Conservation (phyloP, 208 protist genomes). For the Trypanosoma avium region DNA sequence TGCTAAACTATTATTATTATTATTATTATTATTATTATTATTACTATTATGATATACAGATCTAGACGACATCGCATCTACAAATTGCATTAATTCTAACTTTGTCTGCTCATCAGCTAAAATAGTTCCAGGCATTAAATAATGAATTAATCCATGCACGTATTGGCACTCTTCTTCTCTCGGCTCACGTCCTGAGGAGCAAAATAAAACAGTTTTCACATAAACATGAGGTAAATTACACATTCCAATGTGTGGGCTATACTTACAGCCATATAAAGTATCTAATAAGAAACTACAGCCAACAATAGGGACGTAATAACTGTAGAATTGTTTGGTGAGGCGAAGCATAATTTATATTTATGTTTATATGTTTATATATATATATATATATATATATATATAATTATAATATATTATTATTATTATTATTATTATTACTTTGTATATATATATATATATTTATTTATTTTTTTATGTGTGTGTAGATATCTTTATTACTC, state of each 20-base stretch:
- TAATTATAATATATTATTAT: constrained; percentile 1
- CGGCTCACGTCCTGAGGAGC: constrained; percentile 37
- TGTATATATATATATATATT: constrained; percentile 9
- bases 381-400: background rate
- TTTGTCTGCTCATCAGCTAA: constrained; percentile 49
- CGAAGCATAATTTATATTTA: constrained; percentile 17
- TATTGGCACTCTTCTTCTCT: constrained; percentile 40
- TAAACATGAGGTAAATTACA: constrained; percentile 74
- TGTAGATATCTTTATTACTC: no score
- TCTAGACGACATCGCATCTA: constrained; percentile 39
- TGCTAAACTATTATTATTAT: background rate
- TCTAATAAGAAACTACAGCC: constrained; percentile 66
- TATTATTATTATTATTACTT: background rate
- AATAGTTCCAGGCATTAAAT: constrained; percentile 41
- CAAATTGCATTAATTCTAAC: constrained; percentile 64
- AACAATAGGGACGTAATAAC: constrained; percentile 58
- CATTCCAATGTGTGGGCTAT: constrained; percentile 63
- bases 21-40: background rate
- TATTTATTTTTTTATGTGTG: no score
- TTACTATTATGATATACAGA: background rate
- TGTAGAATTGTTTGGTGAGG: constrained; percentile 6
- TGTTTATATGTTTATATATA: background rate
- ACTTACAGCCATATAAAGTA: constrained; percentile 77
- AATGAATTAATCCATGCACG: constrained; percentile 61
- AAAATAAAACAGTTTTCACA: constrained; percentile 72